phyloP scores from a whole-genome alignment of 2,329 filamentous ascomycete genomes.

The Beauveria australis region DNA sequence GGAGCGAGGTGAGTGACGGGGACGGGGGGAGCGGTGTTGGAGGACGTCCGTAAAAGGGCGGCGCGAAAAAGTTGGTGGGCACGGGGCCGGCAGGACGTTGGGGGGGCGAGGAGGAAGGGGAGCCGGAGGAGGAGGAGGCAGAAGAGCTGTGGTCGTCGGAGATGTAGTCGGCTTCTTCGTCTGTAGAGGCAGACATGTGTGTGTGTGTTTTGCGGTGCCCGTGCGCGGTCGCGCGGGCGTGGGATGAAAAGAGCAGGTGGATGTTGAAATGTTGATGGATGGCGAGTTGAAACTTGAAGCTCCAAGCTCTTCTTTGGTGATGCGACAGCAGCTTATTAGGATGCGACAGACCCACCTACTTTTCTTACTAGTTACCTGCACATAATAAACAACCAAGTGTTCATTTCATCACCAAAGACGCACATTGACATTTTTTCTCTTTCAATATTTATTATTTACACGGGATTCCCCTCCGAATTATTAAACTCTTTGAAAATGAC shows the following conservation, averaged over 20 bases:
- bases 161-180: slow-evolving; percentile 29
- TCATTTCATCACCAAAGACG: background rate
- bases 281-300: slow-evolving; percentile 4
- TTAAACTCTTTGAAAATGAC: background rate
- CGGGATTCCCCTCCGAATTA: background rate
- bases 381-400: background rate
- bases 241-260: background rate
- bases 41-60: slow-evolving; percentile 96
- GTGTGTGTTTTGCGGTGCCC: background rate
- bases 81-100: slow-evolving; percentile 33
- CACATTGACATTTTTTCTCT: background rate
- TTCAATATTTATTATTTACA: background rate
- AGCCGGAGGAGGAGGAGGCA: slow-evolving; percentile 11
- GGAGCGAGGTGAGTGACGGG: slow-evolving; percentile 82
- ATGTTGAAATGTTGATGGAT: background rate
- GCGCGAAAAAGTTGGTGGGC: slow-evolving; percentile 53
- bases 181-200: slow-evolving; percentile 26
- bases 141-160: slow-evolving; percentile 21
- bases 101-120: slow-evolving; percentile 13
- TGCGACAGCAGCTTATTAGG: background rate
- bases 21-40: slow-evolving; percentile 89
- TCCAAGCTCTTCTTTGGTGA: background rate
- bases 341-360: background rate
- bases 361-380: background rate
- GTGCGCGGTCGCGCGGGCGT: background rate